These are phyloP conservation scores for Tricholoma saponaceum DNA, from an alignment of 768 basidiomycete genomes.

Conservation along the genomic window DNA sequence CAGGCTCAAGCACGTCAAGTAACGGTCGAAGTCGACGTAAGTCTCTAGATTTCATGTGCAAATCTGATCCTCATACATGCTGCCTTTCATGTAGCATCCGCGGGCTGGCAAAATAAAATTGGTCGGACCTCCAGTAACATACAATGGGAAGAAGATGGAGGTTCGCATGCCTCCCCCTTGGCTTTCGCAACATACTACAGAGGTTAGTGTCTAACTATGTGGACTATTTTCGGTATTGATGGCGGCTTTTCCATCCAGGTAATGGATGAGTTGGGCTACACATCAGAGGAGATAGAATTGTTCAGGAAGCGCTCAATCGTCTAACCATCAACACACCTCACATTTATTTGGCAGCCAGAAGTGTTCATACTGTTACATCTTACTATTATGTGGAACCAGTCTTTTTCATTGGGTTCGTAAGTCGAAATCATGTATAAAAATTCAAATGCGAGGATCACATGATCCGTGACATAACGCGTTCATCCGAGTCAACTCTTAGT, in stretches of 20 bases:
- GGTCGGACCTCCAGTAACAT: constrained; percentile 76
- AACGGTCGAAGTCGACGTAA: constrained; percentile 74
- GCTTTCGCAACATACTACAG: constrained; percentile 78
- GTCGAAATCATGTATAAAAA: too few relatives aligned
- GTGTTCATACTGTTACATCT: too few relatives aligned
- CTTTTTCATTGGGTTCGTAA: too few relatives aligned
- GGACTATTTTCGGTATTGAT: background rate
- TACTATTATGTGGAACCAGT: too few relatives aligned
- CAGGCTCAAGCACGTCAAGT: constrained; percentile 73
- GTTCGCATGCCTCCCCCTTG: constrained; percentile 80
- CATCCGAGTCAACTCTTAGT: background rate
- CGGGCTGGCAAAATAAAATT: constrained; percentile 74
- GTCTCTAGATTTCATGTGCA: constrained; percentile 32
- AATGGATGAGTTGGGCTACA: constrained; percentile 32
- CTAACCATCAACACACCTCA: background rate
- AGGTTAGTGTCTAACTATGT: constrained; percentile 38
- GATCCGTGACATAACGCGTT: background rate
- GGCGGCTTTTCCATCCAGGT: constrained; percentile 3
- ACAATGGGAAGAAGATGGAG: constrained; percentile 77
- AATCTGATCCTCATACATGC: constrained; percentile 13
- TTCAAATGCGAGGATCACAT: background rate
- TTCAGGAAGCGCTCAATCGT: constrained; percentile 15
- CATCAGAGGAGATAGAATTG: constrained; percentile 11
- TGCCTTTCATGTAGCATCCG: constrained; percentile 47
- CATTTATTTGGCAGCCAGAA: background rate